phyloP scores from a whole-genome alignment of 495 filamentous ascomycete species.

The Talaromyces proteolyticus region DNA sequence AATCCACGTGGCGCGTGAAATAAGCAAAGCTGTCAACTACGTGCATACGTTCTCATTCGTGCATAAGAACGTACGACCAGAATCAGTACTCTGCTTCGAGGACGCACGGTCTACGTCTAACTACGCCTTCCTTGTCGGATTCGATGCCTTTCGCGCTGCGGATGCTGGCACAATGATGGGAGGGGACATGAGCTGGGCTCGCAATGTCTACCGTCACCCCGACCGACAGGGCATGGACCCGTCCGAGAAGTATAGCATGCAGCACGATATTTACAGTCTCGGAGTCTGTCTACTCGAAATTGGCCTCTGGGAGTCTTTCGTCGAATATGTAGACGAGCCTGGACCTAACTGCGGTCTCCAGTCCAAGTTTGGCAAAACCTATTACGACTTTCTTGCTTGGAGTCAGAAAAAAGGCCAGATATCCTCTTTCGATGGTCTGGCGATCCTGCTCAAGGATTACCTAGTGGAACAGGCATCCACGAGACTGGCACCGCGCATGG shows the following conservation, averaged over 20 bases:
- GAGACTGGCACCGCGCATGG: slow-evolving; percentile 40
- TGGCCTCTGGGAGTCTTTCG: slow-evolving; percentile 33
- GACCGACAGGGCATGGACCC: slow-evolving; percentile 25
- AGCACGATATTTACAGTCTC: slow-evolving; percentile 45
- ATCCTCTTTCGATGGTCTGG: not conserved
- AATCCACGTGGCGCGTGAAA: slow-evolving; percentile 20
- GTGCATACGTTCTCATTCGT: slow-evolving; percentile 35
- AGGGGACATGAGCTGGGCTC: slow-evolving; percentile 28
- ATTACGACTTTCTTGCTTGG: not conserved
- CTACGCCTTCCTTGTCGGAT: slow-evolving; percentile 31
- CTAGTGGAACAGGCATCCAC: slow-evolving; percentile 31
- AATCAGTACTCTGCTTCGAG: slow-evolving; percentile 27
- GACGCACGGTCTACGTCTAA: slow-evolving; percentile 9
- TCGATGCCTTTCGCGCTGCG: slow-evolving; percentile 25
- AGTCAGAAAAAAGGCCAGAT: not conserved
- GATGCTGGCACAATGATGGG: slow-evolving; percentile 7
- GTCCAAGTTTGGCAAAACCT: not conserved
- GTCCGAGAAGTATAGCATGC: slow-evolving; percentile 30
- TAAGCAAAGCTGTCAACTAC: slow-evolving; percentile 29
- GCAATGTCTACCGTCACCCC: slow-evolving; percentile 36
- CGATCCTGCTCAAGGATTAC: slow-evolving; percentile 24
- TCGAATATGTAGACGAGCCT: slow-evolving; percentile 10
- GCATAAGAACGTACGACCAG: slow-evolving; percentile 43
- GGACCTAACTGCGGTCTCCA: not conserved
- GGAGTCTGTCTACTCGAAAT: slow-evolving; percentile 41